These are phyloP conservation scores for Parathielavia hyrcaniae DNA, from an alignment of 495 filamentous ascomycete genomes.

Conservation along the genomic window DNA sequence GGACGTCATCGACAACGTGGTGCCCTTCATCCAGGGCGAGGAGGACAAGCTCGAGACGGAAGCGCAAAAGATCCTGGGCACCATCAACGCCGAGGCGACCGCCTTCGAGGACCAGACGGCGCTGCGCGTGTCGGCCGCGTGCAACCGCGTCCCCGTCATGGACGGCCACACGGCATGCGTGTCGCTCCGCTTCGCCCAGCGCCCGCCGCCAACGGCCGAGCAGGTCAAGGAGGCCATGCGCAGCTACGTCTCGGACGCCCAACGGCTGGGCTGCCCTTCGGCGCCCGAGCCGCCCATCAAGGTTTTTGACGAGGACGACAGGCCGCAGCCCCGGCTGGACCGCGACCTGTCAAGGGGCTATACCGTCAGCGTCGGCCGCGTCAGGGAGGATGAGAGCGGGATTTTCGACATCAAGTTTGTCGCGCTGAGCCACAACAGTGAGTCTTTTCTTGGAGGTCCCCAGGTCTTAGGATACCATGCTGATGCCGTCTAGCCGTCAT, in stretches of 20 bases:
- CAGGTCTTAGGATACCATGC: background rate
- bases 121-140: constrained; percentile 68
- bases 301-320: constrained; percentile 72
- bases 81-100: constrained; percentile 56
- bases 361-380: constrained; percentile 72
- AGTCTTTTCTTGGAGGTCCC: constrained; percentile 28
- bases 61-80: constrained; percentile 77
- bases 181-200: constrained; percentile 63
- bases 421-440: constrained; percentile 76
- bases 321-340: constrained; percentile 81
- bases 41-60: constrained; percentile 85
- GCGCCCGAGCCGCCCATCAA: constrained; percentile 66
- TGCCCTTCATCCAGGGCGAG: constrained; percentile 80
- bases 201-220: constrained; percentile 51
- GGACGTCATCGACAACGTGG: constrained; percentile 72
- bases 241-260: constrained; percentile 67
- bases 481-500: constrained; percentile 60
- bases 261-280: constrained; percentile 67
- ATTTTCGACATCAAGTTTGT: constrained; percentile 82
- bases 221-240: constrained; percentile 63
- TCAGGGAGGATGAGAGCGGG: constrained; percentile 66
- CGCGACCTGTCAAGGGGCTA: constrained; percentile 69
- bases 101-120: constrained; percentile 57
- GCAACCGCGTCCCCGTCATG: constrained; percentile 75
- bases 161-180: constrained; percentile 84